phyloP scores from a whole-genome alignment of 495 filamentous ascomycete species.

The Penicillium silybi region DNA sequence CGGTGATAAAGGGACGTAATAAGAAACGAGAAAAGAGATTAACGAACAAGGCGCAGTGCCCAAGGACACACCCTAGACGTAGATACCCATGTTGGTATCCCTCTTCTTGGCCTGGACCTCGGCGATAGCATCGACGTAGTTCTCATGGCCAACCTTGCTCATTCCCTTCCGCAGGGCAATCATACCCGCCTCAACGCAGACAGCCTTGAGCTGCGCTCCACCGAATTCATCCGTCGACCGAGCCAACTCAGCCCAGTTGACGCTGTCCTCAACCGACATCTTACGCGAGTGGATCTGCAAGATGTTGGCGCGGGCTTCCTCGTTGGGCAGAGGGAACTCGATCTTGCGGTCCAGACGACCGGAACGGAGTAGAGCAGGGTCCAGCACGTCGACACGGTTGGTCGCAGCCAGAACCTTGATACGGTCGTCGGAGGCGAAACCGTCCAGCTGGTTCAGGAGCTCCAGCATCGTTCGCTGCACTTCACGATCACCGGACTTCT shows the following conservation, averaged over 20 bases:
- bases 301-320: constrained; percentile 96
- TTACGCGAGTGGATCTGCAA: constrained; percentile 95
- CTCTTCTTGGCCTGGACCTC: constrained; percentile 99
- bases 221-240: constrained; percentile 99
- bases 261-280: constrained; percentile 90
- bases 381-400: constrained; percentile 95
- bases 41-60: constrained; percentile 1
- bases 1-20: not conserved
- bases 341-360: constrained; percentile 98
- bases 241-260: constrained; percentile 96
- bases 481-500: constrained; percentile 96
- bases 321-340: constrained; percentile 98
- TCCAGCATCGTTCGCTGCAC: constrained; percentile 99
- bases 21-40: constrained; percentile 4
- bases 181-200: constrained; percentile 99
- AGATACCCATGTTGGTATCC: constrained; percentile 63
- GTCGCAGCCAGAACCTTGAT: constrained; percentile 99
- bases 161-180: constrained; percentile 90
- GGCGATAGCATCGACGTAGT: constrained; percentile 97
- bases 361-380: constrained; percentile 89
- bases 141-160: constrained; percentile 93
- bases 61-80: constrained; percentile 34
- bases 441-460: constrained; percentile 96
- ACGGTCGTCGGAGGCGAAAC: constrained; percentile 96
- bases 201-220: constrained; percentile 94